Conservation (phyloP, 140 eudicot species). For the Bidens hawaiensis region DNA sequence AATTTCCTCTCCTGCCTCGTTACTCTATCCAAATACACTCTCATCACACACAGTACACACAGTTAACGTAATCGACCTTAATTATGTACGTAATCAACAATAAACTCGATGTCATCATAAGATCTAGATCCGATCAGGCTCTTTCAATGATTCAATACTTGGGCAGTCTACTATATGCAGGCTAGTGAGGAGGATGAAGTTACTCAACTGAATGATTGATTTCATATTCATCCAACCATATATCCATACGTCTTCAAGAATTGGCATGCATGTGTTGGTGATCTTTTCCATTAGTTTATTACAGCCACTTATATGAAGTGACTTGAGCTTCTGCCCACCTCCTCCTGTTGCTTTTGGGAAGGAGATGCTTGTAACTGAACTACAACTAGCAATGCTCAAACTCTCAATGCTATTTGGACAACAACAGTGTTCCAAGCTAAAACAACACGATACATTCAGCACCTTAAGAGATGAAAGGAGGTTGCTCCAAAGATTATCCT, state of each 20-base stretch:
- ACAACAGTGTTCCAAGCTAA: background rate
- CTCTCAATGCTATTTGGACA: conserved; percentile 3
- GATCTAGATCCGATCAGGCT: too few relatives aligned
- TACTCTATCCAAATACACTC: too few relatives aligned
- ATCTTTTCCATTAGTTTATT: background rate
- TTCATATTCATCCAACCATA: background rate
- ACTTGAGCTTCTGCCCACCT: conserved; percentile 7
- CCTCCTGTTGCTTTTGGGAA: background rate
- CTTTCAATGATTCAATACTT: too few relatives aligned
- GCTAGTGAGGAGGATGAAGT: background rate
- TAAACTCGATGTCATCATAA: too few relatives aligned
- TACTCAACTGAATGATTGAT: background rate
- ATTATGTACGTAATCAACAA: too few relatives aligned
- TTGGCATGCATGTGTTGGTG: background rate
- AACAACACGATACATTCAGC: background rate
- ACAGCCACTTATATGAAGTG: background rate
- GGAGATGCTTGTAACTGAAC: background rate
- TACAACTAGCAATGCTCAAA: background rate
- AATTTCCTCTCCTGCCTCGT: too few relatives aligned
- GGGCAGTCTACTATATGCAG: background rate
- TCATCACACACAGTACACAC: too few relatives aligned
- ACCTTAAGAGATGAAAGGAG: background rate
- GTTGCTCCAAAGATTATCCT: background rate
- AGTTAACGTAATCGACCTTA: too few relatives aligned
- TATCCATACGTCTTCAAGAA: background rate